Base-by-base conservation (phyloP, 164 flowering plant species). In the Euptelea pleiosperma region DNA sequence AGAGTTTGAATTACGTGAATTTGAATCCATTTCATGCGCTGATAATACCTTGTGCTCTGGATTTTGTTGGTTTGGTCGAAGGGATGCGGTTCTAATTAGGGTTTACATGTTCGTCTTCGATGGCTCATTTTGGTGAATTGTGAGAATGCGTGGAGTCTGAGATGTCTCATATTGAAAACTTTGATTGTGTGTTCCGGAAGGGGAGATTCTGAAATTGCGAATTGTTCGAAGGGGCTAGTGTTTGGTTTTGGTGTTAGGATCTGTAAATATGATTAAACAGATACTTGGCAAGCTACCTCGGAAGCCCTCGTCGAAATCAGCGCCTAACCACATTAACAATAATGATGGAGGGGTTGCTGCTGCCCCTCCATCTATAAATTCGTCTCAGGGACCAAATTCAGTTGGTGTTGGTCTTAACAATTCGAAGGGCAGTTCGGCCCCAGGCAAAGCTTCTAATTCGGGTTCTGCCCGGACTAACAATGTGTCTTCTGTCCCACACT, bases 211-310 rank as follows among this genome's bases (percentile, higher is more conserved):
- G 52, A 34, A 25, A 45, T 4, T 11, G 8, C 36, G 15, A 10
- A 28, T 26, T 46, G 25, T 19, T 7, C 1, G 22, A 15, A n/a
- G 37, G 53, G 55, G 44, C 57, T 55, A 33, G 48, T 69, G 40
- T 55, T 58, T 25, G 69, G 62, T 52, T 60, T 78, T 53, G 29
- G 65, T 43, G 49, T 58, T 66, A 35, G 67, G 75, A 60, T 63
- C 65, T 68, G 71, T 66, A 69, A 74, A 71, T 73, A 84, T 82
- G 90, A 79, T 88, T 60, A 88, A 82, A 44, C 86, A 84, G 70
- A 80, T 82, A 74, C 62, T 85, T 33, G 92, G 90, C 16, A 85
- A 76, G 79, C 62, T 84, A 31, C 88, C 89, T 34, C 57, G 85
- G 48, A 88, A 88, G 56, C 86, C 88, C 12, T 75, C 80, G 4